Conservation (phyloP, 2,329 filamentous ascomycete species). For the Fusarium concolor region DNA sequence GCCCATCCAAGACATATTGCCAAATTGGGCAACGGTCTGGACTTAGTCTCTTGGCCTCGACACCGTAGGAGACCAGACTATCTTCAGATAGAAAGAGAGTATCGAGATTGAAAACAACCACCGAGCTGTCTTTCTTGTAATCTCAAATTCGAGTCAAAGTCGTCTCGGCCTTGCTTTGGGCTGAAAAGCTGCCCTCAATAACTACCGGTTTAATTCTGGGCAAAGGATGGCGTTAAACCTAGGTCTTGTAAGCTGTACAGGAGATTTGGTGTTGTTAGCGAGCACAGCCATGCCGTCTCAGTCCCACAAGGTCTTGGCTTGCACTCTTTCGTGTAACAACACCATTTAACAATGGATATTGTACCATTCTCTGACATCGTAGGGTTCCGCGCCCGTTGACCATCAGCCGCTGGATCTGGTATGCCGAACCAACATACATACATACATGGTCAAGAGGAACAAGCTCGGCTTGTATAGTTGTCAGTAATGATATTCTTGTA, state of each 20-base stretch:
- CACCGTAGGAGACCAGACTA: background rate
- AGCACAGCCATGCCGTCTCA: conserved; percentile 34
- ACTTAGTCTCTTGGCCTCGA: conserved; percentile 14
- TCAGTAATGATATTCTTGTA: conserved; percentile 8
- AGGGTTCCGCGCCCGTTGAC: conserved; percentile 10
- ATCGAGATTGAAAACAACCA: conserved; percentile 6
- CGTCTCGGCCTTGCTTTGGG: background rate
- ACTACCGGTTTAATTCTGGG: background rate
- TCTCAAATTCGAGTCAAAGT: background rate
- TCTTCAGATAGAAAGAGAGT: conserved; percentile 19
- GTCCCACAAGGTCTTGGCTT: conserved; percentile 36
- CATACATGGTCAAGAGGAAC: background rate
- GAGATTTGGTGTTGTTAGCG: conserved; percentile 30
- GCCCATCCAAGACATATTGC: conserved; percentile 29
- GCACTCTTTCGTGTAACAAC: conserved; percentile 28
- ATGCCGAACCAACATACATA: background rate
- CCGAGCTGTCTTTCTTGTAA: background rate
- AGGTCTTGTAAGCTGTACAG: conserved; percentile 11
- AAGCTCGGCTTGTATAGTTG: conserved; percentile 9
- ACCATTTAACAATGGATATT: conserved; percentile 30
- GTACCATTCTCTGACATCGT: conserved; percentile 28
- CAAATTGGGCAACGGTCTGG: conserved; percentile 41
- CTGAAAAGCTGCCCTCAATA: background rate
- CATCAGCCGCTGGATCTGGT: conserved; percentile 2
- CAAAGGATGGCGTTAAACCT: background rate